Evolutionary conservation across 805 yeast species (phyloP).

Genomic region (Metschnikowia reukaufii): DNA sequence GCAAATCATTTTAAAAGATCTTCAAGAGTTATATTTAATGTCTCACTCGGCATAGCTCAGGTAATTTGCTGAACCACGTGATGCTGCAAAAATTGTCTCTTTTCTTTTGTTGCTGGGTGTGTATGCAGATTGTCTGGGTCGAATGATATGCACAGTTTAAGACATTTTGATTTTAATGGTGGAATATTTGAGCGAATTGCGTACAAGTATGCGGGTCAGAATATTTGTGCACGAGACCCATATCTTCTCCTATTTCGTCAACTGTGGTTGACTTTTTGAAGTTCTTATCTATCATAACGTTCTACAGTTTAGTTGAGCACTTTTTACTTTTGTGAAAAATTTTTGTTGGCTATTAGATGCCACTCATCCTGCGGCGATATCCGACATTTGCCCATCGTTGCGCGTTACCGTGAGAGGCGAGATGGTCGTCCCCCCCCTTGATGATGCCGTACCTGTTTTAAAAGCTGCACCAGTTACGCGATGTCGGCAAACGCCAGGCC

Average conservation of each 20-base stretch:
- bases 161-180: not conserved
- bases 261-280: not conserved
- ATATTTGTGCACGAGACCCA: not conserved
- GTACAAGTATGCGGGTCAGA: not conserved
- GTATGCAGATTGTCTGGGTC: not conserved
- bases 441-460: slow-evolving; percentile 7
- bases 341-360: not conserved
- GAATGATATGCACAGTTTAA: not conserved
- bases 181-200: not conserved
- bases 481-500: not conserved
- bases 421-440: not conserved
- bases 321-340: not conserved
- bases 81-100: too few species aligned
- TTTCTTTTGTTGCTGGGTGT: not conserved
- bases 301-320: not conserved
- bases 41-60: too few species aligned
- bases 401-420: slow-evolving; percentile 2
- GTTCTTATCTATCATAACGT: not conserved
- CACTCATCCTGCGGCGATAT: not conserved
- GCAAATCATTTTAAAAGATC: too few species aligned
- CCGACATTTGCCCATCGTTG: slow-evolving; percentile 1
- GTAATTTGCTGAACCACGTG: too few species aligned
- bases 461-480: slow-evolving; percentile 1
- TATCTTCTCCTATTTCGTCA: not conserved
- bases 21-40: too few species aligned